A percentile compares a stretch with the other conserved stretches of the same genome.
phyloP scores from a whole-genome alignment of 2,329 filamentous ascomycete genomes.

The Colletotrichum limetticola region DNA sequence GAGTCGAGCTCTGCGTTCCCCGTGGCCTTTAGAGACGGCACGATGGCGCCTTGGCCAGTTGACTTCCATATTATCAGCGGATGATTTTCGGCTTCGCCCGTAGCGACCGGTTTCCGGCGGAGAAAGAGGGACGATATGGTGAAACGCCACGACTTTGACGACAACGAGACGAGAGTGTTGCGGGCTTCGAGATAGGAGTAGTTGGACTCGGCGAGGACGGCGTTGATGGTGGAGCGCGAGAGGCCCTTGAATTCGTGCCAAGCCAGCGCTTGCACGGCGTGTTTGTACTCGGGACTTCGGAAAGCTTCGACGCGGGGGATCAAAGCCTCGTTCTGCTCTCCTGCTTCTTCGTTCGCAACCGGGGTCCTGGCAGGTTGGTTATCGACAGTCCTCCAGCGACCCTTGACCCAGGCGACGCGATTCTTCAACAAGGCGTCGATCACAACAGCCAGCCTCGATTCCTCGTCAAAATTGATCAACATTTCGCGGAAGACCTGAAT shows the following conservation, averaged over 20 bases:
- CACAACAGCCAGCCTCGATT: slow-evolving; percentile 80
- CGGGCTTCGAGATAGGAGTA: slow-evolving; percentile 80
- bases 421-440: slow-evolving; percentile 82
- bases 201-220: slow-evolving; percentile 83
- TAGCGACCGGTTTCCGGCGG: slow-evolving; percentile 67
- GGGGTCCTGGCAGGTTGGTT: slow-evolving; percentile 44
- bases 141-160: slow-evolving; percentile 81
- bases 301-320: slow-evolving; percentile 74
- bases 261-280: slow-evolving; percentile 74
- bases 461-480: slow-evolving; percentile 77
- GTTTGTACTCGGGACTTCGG: slow-evolving; percentile 73
- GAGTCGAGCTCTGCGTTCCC: slow-evolving; percentile 72
- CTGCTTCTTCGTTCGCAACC: slow-evolving; percentile 43
- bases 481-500: slow-evolving; percentile 86
- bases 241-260: slow-evolving; percentile 82
- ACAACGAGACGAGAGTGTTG: slow-evolving; percentile 74
- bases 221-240: slow-evolving; percentile 78
- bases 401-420: slow-evolving; percentile 75
- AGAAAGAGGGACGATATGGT: slow-evolving; percentile 78
- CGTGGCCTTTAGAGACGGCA: slow-evolving; percentile 73
- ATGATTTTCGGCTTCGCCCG: slow-evolving; percentile 67
- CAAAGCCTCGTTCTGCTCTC: background rate
- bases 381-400: slow-evolving; percentile 66
- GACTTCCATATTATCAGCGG: slow-evolving; percentile 72
- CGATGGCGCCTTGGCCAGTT: slow-evolving; percentile 60